These are phyloP conservation scores for Rosa multiflora DNA, from an alignment of 306 rosid genomes.

Conservation along the genomic window DNA sequence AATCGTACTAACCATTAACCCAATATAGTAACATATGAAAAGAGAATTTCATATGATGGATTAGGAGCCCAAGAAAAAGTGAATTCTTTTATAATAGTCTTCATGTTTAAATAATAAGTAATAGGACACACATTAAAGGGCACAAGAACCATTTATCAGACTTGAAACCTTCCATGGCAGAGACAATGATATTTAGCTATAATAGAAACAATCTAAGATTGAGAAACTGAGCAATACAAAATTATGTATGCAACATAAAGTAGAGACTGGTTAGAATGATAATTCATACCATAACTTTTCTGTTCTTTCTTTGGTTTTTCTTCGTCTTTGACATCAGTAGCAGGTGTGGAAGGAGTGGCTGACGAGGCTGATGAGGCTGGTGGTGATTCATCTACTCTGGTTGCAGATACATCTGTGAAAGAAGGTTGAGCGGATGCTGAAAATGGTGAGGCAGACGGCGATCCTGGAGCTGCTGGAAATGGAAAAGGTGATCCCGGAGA, in stretches of 20 bases:
- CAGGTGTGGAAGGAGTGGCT: constrained; percentile 40
- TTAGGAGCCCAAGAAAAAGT: background rate
- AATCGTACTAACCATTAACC: background rate
- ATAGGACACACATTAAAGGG: background rate
- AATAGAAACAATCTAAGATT: background rate
- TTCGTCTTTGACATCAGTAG: constrained; percentile 43
- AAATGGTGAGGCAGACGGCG: constrained; percentile 47
- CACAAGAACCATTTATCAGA: constrained; percentile 1
- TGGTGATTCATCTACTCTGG: constrained; percentile 50
- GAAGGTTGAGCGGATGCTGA: constrained; percentile 52
- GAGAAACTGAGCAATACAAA: background rate
- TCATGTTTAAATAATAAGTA: background rate
- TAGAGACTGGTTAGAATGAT: constrained; percentile 5
- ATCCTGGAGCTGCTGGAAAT: constrained; percentile 54
- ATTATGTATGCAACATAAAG: background rate
- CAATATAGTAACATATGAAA: background rate
- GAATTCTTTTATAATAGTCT: background rate
- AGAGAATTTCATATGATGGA: background rate
- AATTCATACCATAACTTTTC: constrained; percentile 57
- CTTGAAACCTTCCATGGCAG: background rate
- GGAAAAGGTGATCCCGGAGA: constrained; percentile 82
- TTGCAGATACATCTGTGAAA: constrained; percentile 68
- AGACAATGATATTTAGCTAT: background rate
- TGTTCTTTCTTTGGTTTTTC: constrained; percentile 46
- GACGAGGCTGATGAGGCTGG: constrained; percentile 34